These are phyloP conservation scores for Trypanosoma vivax DNA, from an alignment of 208 protist species.

Conservation along the genomic window DNA sequence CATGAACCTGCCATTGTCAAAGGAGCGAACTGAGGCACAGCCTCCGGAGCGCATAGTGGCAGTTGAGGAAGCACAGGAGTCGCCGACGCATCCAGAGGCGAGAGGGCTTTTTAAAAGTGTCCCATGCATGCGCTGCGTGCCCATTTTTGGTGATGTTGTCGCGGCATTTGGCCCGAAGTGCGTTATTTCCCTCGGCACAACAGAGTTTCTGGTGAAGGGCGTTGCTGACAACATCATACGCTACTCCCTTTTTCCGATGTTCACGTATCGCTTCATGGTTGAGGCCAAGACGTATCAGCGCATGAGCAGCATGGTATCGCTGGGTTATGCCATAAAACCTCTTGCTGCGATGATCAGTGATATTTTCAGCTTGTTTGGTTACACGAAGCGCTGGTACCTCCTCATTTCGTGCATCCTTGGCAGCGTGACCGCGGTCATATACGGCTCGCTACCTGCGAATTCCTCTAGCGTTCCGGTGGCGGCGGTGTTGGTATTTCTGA, in stretches of 20 bases:
- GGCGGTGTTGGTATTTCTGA: constrained; percentile 43
- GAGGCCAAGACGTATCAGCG: constrained; percentile 37
- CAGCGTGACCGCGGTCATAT: constrained; percentile 29
- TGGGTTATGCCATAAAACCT: constrained; percentile 67
- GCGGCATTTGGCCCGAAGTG: constrained; percentile 33
- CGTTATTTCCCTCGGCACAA: constrained; percentile 28
- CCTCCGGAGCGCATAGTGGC: background rate
- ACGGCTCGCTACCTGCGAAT: constrained; percentile 39
- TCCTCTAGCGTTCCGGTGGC: constrained; percentile 25
- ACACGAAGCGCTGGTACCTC: constrained; percentile 73
- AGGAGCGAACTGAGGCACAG: background rate
- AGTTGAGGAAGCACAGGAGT: constrained; percentile 11
- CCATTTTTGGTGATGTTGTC: constrained; percentile 34
- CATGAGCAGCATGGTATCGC: constrained; percentile 23
- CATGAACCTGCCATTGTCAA: too few species aligned
- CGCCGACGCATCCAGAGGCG: constrained; percentile 30
- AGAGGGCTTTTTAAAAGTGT: constrained; percentile 19
- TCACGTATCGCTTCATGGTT: constrained; percentile 33
- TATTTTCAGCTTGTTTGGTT: constrained; percentile 51
- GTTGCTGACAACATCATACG: constrained; percentile 42
- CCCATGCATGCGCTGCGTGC: constrained; percentile 25
- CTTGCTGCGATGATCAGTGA: constrained; percentile 56
- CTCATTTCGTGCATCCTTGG: constrained; percentile 38
- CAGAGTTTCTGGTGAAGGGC: constrained; percentile 51
- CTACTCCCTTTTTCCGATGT: constrained; percentile 34